Evolutionary conservation across 2,329 filamentous ascomycete genomes (phyloP).

Genomic region (Penicillium polonicum): DNA sequence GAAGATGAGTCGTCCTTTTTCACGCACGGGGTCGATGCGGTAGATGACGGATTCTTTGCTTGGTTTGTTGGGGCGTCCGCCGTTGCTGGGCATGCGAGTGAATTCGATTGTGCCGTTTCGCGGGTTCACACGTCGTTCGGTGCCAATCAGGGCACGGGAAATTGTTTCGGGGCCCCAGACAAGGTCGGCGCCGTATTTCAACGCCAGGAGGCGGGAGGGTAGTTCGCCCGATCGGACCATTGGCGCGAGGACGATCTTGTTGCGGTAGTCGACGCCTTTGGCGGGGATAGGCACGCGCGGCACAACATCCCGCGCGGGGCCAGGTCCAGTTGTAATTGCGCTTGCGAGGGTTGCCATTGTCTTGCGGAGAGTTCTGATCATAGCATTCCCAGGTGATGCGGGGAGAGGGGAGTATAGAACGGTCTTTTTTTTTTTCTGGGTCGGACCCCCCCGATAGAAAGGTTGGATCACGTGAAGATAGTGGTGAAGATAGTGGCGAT

Average conservation of each 20-base stretch:
- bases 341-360: conserved; percentile 52
- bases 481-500: conserved; percentile 16
- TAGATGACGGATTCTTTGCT: conserved; percentile 71
- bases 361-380: conserved; percentile 47
- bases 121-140: conserved; percentile 72
- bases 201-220: conserved; percentile 79
- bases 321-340: conserved; percentile 27
- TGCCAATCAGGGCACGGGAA: conserved; percentile 87
- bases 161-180: conserved; percentile 98
- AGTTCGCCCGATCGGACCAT: conserved; percentile 99
- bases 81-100: conserved; percentile 71
- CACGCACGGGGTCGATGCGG: conserved; percentile 73
- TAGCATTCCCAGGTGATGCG: conserved; percentile 31
- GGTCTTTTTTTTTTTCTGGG: conserved; percentile 12
- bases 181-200: conserved; percentile 93
- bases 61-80: conserved; percentile 43
- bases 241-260: conserved; percentile 90
- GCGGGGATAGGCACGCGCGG: conserved; percentile 79
- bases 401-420: neutral
- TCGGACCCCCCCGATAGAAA: conserved; percentile 1
- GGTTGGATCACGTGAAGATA: conserved; percentile 18
- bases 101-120: conserved; percentile 80
- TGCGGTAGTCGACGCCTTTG: conserved; percentile 88
- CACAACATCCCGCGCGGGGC: conserved; percentile 32
- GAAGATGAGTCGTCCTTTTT: conserved; percentile 76